Conservation (phyloP, 768 basidiomycete genomes). For the Pleurotus djamor region DNA sequence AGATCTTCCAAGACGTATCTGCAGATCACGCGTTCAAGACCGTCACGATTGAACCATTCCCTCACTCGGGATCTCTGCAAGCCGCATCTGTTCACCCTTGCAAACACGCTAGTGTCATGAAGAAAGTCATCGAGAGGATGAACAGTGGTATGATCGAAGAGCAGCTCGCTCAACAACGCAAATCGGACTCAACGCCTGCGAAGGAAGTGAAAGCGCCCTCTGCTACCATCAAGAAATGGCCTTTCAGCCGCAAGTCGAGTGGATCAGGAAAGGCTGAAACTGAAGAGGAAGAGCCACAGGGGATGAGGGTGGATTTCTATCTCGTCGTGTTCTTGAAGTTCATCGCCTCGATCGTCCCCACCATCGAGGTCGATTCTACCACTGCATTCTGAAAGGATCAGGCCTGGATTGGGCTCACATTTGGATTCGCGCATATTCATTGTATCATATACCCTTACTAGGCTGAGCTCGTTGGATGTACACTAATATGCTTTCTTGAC, state of each 20-base stretch:
- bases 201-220: conserved; percentile 36
- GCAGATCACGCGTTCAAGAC: conserved; percentile 98
- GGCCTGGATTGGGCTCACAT: neutral
- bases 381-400: conserved; percentile 52
- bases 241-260: conserved; percentile 74
- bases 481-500: neutral
- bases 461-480: conserved; percentile 11
- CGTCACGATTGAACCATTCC: conserved; percentile 97
- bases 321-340: conserved; percentile 99
- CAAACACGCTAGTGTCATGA: conserved; percentile 99
- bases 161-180: conserved; percentile 69
- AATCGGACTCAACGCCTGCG: conserved; percentile 25
- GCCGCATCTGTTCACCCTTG: conserved; percentile 97
- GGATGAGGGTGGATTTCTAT: conserved; percentile 97
- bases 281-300: conserved; percentile 76
- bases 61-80: conserved; percentile 84
- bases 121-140: conserved; percentile 99
- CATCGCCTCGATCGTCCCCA: conserved; percentile 97
- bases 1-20: conserved; percentile 97
- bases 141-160: conserved; percentile 84
- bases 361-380: conserved; percentile 96
- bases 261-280: conserved; percentile 53
- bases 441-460: neutral
- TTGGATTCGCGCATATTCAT: neutral
- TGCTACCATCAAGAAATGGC: conserved; percentile 78